phyloP scores from a whole-genome alignment of 78 protist species.

The Emiliania huxleyi region DNA sequence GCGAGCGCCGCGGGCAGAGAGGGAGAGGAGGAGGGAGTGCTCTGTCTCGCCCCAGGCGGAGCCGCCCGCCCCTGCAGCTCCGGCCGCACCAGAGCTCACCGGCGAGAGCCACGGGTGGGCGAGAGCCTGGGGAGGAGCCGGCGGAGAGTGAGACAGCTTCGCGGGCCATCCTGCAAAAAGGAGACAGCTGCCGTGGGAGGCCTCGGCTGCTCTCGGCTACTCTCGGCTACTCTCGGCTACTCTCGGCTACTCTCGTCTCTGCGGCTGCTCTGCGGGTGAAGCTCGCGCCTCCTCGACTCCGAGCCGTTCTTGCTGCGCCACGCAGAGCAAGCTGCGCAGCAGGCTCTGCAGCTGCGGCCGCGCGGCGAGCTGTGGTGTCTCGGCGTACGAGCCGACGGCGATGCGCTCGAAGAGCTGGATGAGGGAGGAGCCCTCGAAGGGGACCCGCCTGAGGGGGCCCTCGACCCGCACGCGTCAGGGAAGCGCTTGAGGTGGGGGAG shows the following conservation, averaged over 20 bases:
- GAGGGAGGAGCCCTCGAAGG: slow-evolving; percentile 52
- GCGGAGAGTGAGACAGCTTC: not conserved
- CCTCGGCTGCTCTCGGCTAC: too few species aligned
- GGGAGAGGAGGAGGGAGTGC: not conserved
- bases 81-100: too few species aligned
- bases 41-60: not conserved
- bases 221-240: too few species aligned
- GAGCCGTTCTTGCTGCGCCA: not conserved
- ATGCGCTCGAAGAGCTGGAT: slow-evolving; percentile 51
- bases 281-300: not conserved
- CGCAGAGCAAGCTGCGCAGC: not conserved
- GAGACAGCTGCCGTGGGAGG: too few species aligned
- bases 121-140: not conserved
- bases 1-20: not conserved
- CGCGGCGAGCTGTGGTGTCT: not conserved
- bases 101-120: not conserved
- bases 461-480: too few species aligned
- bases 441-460: too few species aligned
- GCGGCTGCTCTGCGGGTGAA: not conserved
- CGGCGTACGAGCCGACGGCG: slow-evolving; percentile 2
- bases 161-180: too few species aligned
- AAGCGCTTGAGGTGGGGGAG: too few species aligned
- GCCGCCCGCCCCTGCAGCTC: not conserved
- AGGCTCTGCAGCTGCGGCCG: not conserved
- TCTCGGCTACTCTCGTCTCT: too few species aligned